Percentiles rank a stretch among this genome's conserved stretches.
phyloP scores from a whole-genome alignment of 2,329 filamentous ascomycete genomes.

The Neobulgaria alba region DNA sequence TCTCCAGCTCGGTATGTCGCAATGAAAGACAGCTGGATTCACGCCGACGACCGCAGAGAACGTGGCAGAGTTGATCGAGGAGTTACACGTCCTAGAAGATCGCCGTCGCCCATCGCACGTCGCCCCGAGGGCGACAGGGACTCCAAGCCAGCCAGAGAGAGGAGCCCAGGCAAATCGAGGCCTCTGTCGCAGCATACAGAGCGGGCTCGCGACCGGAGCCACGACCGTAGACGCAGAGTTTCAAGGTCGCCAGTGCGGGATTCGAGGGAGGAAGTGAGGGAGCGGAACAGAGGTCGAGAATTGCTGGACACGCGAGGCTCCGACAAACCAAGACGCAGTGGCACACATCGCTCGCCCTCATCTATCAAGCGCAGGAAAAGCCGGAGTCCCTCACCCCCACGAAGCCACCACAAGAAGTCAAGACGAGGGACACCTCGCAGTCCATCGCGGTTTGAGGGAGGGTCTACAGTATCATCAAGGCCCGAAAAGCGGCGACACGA shows the following conservation, averaged over 20 bases:
- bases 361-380: conserved; percentile 28
- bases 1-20: conserved; percentile 31
- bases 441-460: conserved; percentile 21
- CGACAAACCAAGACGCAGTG: conserved; percentile 25
- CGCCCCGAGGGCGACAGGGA: conserved; percentile 28
- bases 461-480: conserved; percentile 14
- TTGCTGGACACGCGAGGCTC: conserved; percentile 29
- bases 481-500: conserved; percentile 22
- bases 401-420: conserved; percentile 28
- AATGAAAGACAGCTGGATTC: conserved; percentile 36
- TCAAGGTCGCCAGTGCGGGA: conserved; percentile 25
- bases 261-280: conserved; percentile 26
- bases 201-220: conserved; percentile 25
- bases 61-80: conserved; percentile 34
- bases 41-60: conserved; percentile 34
- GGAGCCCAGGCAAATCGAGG: conserved; percentile 24
- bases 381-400: conserved; percentile 26
- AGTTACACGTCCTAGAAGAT: conserved; percentile 28
- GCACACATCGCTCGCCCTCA: conserved; percentile 24
- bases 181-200: conserved; percentile 18
- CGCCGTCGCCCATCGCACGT: conserved; percentile 29
- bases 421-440: conserved; percentile 25
- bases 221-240: conserved; percentile 23
- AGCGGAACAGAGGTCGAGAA: conserved; percentile 29
- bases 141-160: conserved; percentile 24